Percentiles rank a stretch among this genome's conserved stretches.
Evolutionary conservation across 176 grass and related monocot genomes (phyloP).

Genomic region (Zoysia pacifica): DNA sequence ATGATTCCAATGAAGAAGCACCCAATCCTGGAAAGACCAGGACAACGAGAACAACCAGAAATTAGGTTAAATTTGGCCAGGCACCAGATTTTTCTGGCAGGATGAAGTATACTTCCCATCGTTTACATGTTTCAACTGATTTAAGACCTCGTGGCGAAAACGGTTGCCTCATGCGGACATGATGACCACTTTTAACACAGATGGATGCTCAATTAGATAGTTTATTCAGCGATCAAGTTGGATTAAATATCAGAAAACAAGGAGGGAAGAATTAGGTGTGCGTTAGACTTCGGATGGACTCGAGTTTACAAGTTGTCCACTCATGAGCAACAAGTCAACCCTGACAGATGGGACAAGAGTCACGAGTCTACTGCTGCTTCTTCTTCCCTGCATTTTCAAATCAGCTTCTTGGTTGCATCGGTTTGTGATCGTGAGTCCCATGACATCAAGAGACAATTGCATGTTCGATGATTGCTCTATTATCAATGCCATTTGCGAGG

Average conservation of each 20-base stretch:
- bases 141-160: background rate
- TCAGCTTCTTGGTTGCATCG: too few relatives aligned
- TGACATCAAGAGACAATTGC: background rate
- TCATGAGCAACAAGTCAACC: slow-evolving; percentile 5
- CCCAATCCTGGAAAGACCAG: background rate
- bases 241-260: background rate
- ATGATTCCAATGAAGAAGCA: background rate
- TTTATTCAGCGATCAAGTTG: slow-evolving; percentile 1
- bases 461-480: background rate
- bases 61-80: slow-evolving; percentile 32
- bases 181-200: background rate
- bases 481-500: too few relatives aligned
- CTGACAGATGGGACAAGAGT: slow-evolving; percentile 29
- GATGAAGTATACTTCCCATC: background rate
- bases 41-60: slow-evolving; percentile 4
- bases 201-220: background rate
- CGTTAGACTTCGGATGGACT: background rate
- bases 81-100: background rate
- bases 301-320: background rate
- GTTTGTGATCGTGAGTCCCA: background rate
- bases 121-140: background rate
- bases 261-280: background rate
- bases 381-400: background rate
- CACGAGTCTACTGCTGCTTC: slow-evolving; percentile 15
- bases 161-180: background rate